phyloP scores from a whole-genome alignment of 768 basidiomycete species.

The Dendrothele bispora region DNA sequence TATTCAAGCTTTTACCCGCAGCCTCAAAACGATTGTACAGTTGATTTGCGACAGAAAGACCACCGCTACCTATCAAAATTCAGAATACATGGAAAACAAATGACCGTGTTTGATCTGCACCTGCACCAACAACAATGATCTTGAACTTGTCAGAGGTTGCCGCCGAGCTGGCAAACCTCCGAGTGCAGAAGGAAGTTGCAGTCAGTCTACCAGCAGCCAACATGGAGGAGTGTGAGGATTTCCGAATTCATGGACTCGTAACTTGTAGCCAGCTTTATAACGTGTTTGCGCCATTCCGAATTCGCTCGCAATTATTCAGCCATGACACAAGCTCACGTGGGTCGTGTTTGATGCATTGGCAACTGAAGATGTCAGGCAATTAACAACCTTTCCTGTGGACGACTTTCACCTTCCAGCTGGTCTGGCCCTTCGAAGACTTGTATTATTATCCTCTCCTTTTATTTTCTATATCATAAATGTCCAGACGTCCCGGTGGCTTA shows the following conservation, averaged over 20 bases:
- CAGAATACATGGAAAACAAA: background rate
- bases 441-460: background rate
- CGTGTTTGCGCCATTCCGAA: background rate
- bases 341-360: background rate
- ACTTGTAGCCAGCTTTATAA: too few relatives aligned
- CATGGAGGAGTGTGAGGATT: slow-evolving; percentile 5
- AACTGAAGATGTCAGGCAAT: background rate
- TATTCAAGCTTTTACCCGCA: slow-evolving; percentile 63
- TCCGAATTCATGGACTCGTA: background rate
- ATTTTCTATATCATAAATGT: slow-evolving; percentile 16
- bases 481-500: slow-evolving; percentile 30
- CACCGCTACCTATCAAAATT: slow-evolving; percentile 63
- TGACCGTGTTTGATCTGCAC: slow-evolving; percentile 39
- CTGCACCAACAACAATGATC: slow-evolving; percentile 85
- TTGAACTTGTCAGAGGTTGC: slow-evolving; percentile 59
- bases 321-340: background rate
- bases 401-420: slow-evolving; percentile 21
- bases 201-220: slow-evolving; percentile 11
- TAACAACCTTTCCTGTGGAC: background rate
- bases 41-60: slow-evolving; percentile 84
- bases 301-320: background rate
- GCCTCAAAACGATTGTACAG: slow-evolving; percentile 77
- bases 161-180: slow-evolving; percentile 29
- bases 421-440: slow-evolving; percentile 11
- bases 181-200: slow-evolving; percentile 4